Base-by-base conservation (phyloP, 805 yeast species). In the Yamadazyma akitaensis region DNA sequence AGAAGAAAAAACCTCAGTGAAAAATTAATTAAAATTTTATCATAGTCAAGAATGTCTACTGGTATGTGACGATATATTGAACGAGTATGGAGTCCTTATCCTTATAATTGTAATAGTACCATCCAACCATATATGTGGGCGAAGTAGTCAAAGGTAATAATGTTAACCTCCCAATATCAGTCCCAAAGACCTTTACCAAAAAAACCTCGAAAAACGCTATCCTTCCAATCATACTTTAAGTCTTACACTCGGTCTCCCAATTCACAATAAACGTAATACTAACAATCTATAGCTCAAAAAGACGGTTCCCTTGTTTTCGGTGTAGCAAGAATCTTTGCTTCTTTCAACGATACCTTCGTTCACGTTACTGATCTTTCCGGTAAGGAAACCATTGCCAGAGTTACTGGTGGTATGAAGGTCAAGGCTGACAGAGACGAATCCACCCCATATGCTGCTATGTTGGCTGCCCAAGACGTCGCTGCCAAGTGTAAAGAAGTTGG, bases 351-450 rank as follows among this genome's bases (percentile, higher is more conserved):
- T 82, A 94, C 99, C 60, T 94, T 94, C 80, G 99, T 94, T 67
- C 99, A 94, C 77, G 94, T 94, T 67, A 94, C 99, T 68, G 99
- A 94, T 83, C 81, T 91, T 66, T 88, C 98, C 68, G 99, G 99
- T 79, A 94, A 92, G 79, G 99, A 95, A 82, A 94, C 99, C 80
- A 92, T 94, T 72, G 85, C 96, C 82, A 90, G 98, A 82, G 97
- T 94, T 67, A 94, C 99, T 72, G 99, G 99, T 84, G 99, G 99
- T 80, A 94, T 94, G 99, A 94, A 94, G 85, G 99, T 94, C 77
- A 94, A 94, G 85, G 99, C 99, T 69, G 99, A 94, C 83, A 89
- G 98, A 83, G 99, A 95, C 76, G 99, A 94, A 85, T 92, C 98
- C 57, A 88, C 99, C 62, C 99, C 99, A 77, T 94, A 94, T 87